Evolutionary conservation across 2,329 filamentous ascomycete species (phyloP), one percentile per base, ranked within the genome.

Genomic region (Aspergillus fructus): DNA sequence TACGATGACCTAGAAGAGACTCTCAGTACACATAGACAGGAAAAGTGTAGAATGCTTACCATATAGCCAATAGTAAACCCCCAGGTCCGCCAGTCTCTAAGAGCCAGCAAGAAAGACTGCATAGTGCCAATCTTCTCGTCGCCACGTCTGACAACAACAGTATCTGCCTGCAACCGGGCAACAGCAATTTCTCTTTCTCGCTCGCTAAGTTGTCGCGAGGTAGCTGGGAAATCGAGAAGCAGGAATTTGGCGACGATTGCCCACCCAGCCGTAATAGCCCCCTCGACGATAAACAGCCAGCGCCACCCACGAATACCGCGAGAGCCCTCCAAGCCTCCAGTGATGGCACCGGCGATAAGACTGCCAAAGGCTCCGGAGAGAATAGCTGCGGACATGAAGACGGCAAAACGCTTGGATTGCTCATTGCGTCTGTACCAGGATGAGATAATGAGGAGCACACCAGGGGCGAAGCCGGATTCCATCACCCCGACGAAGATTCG

Each of bases 261-360:
- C 24, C 24, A 34, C 5, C 40, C 40, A 4, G 40, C 13, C 3
- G 50, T 53, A 1, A 21, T 19, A 13, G 40, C 41, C 15, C 53
- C 53, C n/a, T 55, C 53, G 6, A 55, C 27, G 19, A 55, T 49
- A 13, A 55, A 55, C 3, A 55, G 24, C 53, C 53, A 55, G 6
- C 53, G 53, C 53, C 53, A 55, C 4, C 53, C 53, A 9, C 27
- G 23, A 2, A 49, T 34, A 4, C 39, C 39, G 21, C 21, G 37
- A 1, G 17, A 37, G 11, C 39, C 43, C 5, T 55, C 43, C 5
- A 49, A 23, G 1, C 39, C 53, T 2, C 4, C 17, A 2, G 23
- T 48, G 11, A 55, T 55, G 7, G 34, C 53, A 3, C 34, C 53
- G 6, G 53, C 45, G 4, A 55, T 41, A 5, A 55, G 24, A 6